Percentiles rank a stretch among this genome's conserved stretches.
These are phyloP conservation scores for Colletotrichum spaethianum DNA, from an alignment of 2,329 filamentous ascomycete species.

Conservation along the genomic window DNA sequence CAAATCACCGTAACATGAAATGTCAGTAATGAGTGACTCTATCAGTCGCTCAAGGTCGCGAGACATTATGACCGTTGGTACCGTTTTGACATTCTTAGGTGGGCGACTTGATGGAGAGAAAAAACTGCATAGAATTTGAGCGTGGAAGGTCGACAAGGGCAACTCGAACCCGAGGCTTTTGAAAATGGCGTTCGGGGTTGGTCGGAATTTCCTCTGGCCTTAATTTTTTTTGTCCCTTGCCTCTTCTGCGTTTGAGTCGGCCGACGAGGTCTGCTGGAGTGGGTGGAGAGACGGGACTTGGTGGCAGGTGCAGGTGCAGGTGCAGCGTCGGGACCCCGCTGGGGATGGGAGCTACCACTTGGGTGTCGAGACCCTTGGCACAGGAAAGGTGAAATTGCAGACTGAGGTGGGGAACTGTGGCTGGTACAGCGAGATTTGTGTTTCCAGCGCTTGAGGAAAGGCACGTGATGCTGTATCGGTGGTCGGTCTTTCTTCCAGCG, in stretches of 20 bases:
- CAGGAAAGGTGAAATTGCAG: background rate
- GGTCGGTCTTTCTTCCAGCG: background rate
- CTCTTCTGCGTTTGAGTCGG: background rate
- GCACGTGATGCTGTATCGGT: background rate
- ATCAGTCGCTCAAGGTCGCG: slow-evolving; percentile 41
- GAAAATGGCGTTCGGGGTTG: slow-evolving; percentile 1
- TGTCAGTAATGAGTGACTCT: slow-evolving; percentile 41
- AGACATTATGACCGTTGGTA: slow-evolving; percentile 28
- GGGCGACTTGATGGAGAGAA: background rate
- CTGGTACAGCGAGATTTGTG: too few species aligned
- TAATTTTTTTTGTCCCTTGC: background rate
- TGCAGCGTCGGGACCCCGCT: slow-evolving; percentile 1
- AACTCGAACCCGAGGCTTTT: slow-evolving; percentile 26
- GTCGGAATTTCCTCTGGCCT: slow-evolving; percentile 16
- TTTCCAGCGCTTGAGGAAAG: too few species aligned
- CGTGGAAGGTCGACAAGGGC: slow-evolving; percentile 30
- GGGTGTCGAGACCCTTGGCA: background rate
- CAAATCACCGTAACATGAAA: slow-evolving; percentile 42
- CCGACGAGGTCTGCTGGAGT: background rate
- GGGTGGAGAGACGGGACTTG: background rate
- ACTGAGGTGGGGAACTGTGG: background rate
- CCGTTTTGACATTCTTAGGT: slow-evolving; percentile 24
- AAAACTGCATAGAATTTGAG: slow-evolving; percentile 1
- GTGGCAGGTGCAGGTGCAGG: too few species aligned
- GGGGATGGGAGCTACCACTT: background rate